phyloP scores from a whole-genome alignment of 1,284 basidiomycete genomes.

The Earliella scabrosa region DNA sequence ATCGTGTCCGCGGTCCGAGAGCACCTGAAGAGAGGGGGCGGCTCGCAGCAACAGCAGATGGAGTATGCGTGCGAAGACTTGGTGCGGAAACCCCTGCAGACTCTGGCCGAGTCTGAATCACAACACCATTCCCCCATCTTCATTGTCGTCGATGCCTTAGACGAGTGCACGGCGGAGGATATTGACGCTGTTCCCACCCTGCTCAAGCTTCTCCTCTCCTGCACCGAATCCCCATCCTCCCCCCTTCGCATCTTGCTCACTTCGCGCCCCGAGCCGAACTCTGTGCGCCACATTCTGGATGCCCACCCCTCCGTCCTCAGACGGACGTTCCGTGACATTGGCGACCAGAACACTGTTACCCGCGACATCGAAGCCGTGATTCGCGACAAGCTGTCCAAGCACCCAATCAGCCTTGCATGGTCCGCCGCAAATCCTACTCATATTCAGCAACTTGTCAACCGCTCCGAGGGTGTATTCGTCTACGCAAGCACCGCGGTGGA shows the following conservation, averaged over 20 bases:
- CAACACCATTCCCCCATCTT: not conserved
- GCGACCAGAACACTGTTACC: not conserved
- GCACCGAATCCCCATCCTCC: not conserved
- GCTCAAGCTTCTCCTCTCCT: not conserved
- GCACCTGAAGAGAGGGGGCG: not conserved
- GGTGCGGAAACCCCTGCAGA: too few species aligned
- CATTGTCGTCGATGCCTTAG: constrained; percentile 4
- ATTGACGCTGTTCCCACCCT: constrained; percentile 3
- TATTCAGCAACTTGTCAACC: not conserved
- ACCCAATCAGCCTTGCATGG: not conserved
- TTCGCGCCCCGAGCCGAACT: not conserved
- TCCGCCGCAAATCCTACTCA: not conserved
- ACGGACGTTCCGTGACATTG: too few species aligned
- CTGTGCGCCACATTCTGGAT: constrained; percentile 1
- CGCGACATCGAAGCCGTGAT: constrained; percentile 13
- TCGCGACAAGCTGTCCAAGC: not conserved
- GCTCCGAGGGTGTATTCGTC: constrained; percentile 15
- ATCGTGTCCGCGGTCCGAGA: not conserved
- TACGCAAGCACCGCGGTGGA: constrained; percentile 12
- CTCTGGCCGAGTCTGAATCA: too few species aligned
- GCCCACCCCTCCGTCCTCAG: too few species aligned
- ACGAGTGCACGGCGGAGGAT: constrained; percentile 4
- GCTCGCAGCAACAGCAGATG: not conserved
- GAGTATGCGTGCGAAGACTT: too few species aligned
- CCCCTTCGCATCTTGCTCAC: not conserved